Percentiles rank a stretch among this genome's conserved stretches.
phyloP scores from a whole-genome alignment of 1,139 yeast species.

The Candida glucosophila region DNA sequence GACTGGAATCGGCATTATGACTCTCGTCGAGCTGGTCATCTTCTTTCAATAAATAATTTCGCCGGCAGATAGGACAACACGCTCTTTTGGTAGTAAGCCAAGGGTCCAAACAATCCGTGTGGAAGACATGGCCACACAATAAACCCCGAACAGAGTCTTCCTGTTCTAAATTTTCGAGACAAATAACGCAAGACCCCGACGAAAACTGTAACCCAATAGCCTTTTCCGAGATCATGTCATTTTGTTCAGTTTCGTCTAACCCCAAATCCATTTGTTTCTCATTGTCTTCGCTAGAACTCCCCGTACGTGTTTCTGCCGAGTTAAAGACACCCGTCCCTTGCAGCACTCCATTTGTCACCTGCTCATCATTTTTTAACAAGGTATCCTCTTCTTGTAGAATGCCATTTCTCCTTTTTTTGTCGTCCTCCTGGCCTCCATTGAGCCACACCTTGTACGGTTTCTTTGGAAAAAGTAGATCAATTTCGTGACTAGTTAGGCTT shows the following conservation, averaged over 20 bases:
- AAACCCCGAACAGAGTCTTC: constrained; percentile 64
- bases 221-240: constrained; percentile 1
- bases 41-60: constrained; percentile 52
- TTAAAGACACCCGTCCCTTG: neutral
- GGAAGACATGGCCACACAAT: constrained; percentile 81
- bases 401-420: constrained; percentile 24
- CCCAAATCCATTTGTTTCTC: neutral
- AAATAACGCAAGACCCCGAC: constrained; percentile 76
- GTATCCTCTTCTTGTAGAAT: constrained; percentile 24
- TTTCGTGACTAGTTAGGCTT: constrained; percentile 50
- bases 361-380: neutral
- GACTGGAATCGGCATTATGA: constrained; percentile 4
- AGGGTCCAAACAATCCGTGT: constrained; percentile 71
- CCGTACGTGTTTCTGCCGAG: neutral
- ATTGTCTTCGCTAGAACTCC: neutral
- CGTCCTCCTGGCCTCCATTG: constrained; percentile 44
- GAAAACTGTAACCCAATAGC: constrained; percentile 41
- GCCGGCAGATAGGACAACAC: constrained; percentile 79
- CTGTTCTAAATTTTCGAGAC: constrained; percentile 58
- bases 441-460: constrained; percentile 57
- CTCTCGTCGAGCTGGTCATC: constrained; percentile 2
- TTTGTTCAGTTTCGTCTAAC: neutral
- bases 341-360: no score
- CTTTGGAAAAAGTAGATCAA: constrained; percentile 58
- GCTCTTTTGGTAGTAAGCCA: constrained; percentile 74